Evolutionary conservation across 805 yeast species (phyloP), one percentile per base, ranked within the genome.

Genomic region (Pichia sporocuriosa): DNA sequence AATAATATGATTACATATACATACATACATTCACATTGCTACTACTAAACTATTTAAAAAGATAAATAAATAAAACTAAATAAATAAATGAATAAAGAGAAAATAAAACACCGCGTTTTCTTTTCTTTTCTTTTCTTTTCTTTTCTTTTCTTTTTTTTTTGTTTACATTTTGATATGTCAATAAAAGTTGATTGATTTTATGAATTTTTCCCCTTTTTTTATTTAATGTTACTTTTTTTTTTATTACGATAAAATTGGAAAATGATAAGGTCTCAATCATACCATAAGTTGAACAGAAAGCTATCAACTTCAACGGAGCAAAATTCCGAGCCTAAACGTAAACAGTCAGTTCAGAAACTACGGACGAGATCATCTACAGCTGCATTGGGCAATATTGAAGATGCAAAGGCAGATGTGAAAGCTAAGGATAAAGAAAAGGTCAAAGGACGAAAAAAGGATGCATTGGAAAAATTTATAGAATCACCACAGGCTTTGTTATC

Each of bases 381-480:
- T 2, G 15, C 40, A 11, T 12, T 20, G 12, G n/a, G 24, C 25
- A 38, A 16, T 19, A 15, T 22, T 15, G 16, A 21, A 22, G 13
- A 24, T n/a, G 17, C 10, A 6, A 34, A 15, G 13, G 15, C 17
- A 17, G 19, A 22, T 17, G 19, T 16, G 10, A 6, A 19, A 31
- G 6, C 17, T 4, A 10, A 4, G 4, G 38, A 19, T 12, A 4
- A 35, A 16, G 20, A 23, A 52, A 49, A 41, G 11, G 12, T 2
- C 9, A 61, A 52, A 43, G 71, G 73, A 2, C 45, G 79, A 17
- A 66, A 63, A 46, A 72, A 73, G 43, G 84, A 77, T 53, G 63
- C 72, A 10, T 70, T 78, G 7, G 83, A 78, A 54, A 68, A 65
- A 47, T 69, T 72, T 50, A 60, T 72, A 11, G 69, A 66, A 34